Base-by-base conservation (phyloP, 768 basidiomycete genomes). In the Trametes maxima region DNA sequence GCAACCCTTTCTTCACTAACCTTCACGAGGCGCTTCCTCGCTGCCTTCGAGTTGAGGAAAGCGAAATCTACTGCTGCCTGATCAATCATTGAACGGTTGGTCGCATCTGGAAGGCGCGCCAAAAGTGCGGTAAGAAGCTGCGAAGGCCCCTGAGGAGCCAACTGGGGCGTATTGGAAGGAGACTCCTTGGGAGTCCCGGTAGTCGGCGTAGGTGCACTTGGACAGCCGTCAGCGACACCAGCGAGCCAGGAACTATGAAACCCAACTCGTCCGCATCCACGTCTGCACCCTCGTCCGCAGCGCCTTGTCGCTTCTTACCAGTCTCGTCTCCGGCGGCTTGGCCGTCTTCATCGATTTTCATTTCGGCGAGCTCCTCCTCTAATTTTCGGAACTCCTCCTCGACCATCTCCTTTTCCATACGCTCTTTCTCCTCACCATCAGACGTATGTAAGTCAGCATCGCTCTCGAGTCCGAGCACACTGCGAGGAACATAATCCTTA, bases 31-130 rank as follows among this genome's bases (percentile, higher is more conserved):
- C 97, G 78, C 73, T 96, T 98, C 67, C 97, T 80, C 13, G 95
- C 93, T 21, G 96, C 94, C 73, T 98, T 98, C 44, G 94, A 95
- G 71, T 98, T 99, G 59, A 99, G 79, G 69, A 95, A 94, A 0
- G 94, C 93, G 73, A 99, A 99, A 64, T 99, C 96, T 40, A 98
- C 85, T 0, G 95, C 95, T 28, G 90, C 89, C 74, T 96, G 93
- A 71, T 99, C 97, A 59, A 98, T 91, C 61, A 94, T 73, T 2
- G 85, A 82, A 16, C 92, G 85, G 69, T 94, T 98, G 13, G 92
- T 95, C n/a, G 92, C 91, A 72, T 99, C 96, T 0, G 96, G 92
- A 12, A 99, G 80, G 28, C 95, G 90, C 36, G 90, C 87, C 40
- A 99, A 86, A 19, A 99, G 79, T 12, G 93, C 91, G 4, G 92